Conservation (phyloP, 148 eudicot species). For the Rhododendron molle region DNA sequence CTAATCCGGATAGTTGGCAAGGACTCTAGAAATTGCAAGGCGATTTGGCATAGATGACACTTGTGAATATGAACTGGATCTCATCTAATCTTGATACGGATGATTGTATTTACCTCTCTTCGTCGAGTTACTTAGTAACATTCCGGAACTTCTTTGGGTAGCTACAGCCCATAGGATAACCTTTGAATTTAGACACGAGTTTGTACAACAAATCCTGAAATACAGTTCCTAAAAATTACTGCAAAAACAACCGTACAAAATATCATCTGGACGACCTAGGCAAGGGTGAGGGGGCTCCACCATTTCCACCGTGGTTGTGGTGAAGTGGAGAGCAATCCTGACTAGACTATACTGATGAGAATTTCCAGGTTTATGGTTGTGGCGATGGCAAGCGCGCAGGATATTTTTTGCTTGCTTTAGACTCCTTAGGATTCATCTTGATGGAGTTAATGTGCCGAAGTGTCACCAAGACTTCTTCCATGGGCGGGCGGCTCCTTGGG, state of each 20-base stretch:
- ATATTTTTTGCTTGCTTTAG: slow-evolving; percentile 16
- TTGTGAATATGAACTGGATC: slow-evolving; percentile 39
- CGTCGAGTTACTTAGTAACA: slow-evolving; percentile 3
- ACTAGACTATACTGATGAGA: background rate
- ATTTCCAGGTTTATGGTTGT: too few relatives aligned
- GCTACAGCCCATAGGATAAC: background rate
- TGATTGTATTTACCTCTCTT: slow-evolving; percentile 56
- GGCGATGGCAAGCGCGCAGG: too few relatives aligned
- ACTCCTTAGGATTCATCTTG: slow-evolving; percentile 28
- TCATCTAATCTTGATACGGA: slow-evolving; percentile 59
- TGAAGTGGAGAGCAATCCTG: slow-evolving; percentile 16
- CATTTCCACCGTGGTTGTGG: background rate
- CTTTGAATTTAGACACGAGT: too few relatives aligned
- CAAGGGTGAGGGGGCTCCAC: background rate
- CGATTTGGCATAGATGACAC: slow-evolving; percentile 59
- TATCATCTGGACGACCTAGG: background rate
- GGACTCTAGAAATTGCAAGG: slow-evolving; percentile 44
- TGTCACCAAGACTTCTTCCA: too few relatives aligned
- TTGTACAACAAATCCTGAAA: background rate
- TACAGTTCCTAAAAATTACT: background rate
- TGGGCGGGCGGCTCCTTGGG: too few relatives aligned
- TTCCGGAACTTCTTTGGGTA: background rate
- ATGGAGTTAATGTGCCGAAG: background rate
- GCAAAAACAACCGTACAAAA: background rate
- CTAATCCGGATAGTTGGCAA: too few relatives aligned